phyloP scores from a whole-genome alignment of 78 protist species.

The Acrasis kona region DNA sequence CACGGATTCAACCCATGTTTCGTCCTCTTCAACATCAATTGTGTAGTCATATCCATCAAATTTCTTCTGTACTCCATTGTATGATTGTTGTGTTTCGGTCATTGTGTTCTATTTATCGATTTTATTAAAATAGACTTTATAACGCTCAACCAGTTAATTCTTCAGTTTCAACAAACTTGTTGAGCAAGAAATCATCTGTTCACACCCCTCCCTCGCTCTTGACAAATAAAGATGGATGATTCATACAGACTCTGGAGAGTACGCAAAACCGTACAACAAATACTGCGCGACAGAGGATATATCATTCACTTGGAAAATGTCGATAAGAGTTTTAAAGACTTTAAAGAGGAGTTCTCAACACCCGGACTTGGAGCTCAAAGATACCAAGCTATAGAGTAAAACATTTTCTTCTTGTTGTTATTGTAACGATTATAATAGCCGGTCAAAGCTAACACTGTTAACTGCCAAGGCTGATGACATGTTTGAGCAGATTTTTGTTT shows the following conservation, averaged over 20 bases:
- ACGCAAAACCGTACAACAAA: not conserved
- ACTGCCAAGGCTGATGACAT: not conserved
- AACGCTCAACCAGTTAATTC: no score
- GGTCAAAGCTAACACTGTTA: not conserved
- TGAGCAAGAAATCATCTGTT: no score
- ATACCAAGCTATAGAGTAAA: not conserved
- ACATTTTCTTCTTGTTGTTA: not conserved
- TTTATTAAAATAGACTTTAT: no score
- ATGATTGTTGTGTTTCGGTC: no score
- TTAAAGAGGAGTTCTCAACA: not conserved
- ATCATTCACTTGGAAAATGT: not conserved
- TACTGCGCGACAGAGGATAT: slow-evolving; percentile 1
- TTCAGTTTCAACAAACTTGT: no score
- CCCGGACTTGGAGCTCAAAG: not conserved
- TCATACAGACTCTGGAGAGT: not conserved
- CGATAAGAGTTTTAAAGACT: not conserved
- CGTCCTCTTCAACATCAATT: no score
- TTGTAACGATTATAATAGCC: not conserved
- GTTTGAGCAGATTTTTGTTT: not conserved
- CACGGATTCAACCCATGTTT: no score
- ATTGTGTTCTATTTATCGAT: no score
- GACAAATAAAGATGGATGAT: not conserved
- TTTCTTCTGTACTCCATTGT: no score
- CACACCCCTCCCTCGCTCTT: no score
- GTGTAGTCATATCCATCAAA: no score